Evolutionary conservation across 257 asterid genomes (phyloP).

Genomic region (Solanum chaucha): DNA sequence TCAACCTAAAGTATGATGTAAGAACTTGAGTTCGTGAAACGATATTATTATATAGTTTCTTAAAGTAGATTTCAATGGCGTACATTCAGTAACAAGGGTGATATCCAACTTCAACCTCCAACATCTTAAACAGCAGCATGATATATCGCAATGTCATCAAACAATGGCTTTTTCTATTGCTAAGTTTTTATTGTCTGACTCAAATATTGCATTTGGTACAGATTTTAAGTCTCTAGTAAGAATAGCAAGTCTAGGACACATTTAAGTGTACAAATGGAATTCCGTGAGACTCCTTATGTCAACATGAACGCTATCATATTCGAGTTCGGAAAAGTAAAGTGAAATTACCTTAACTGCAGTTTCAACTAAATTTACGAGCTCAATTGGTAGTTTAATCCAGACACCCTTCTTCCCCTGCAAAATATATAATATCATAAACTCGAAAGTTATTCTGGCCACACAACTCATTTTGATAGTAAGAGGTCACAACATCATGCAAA

Average conservation of each 20-base stretch:
- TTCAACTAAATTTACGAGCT: slow-evolving; percentile 52
- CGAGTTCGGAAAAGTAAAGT: not conserved
- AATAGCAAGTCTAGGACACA: not conserved
- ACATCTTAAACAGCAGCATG: not conserved
- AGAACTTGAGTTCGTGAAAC: not conserved
- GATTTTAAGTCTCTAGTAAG: not conserved
- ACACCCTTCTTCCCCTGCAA: slow-evolving; percentile 74
- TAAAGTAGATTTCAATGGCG: not conserved
- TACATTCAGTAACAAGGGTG: not conserved
- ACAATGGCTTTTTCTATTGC: not conserved
- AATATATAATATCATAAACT: not conserved
- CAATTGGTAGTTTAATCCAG: slow-evolving; percentile 61
- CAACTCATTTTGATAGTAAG: not conserved
- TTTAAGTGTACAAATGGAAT: not conserved
- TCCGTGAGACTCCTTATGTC: not conserved
- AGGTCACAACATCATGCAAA: not conserved
- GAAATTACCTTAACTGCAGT: slow-evolving; percentile 46
- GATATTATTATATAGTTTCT: not conserved
- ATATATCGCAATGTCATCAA: not conserved
- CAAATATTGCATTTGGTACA: not conserved
- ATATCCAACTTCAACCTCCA: not conserved
- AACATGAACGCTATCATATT: not conserved
- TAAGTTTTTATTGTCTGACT: not conserved
- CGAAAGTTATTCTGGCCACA: not conserved
- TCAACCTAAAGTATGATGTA: not conserved